Evolutionary conservation across 2,329 filamentous ascomycete species (phyloP).

Genomic region (Didymella keratinophila): DNA sequence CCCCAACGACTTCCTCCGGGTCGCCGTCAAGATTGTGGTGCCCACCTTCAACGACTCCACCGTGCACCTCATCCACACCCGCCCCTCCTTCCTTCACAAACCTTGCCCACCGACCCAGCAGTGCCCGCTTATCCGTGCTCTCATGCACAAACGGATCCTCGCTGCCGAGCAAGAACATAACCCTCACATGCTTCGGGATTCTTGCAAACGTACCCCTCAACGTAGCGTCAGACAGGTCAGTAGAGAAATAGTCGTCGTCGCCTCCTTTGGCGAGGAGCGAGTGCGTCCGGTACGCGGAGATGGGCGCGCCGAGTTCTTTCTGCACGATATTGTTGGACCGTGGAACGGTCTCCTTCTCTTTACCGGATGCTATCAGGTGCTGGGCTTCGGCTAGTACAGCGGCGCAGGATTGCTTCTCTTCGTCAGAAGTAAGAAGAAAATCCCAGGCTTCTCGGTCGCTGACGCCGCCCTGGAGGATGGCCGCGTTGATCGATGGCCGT

Average conservation of each 20-base stretch:
- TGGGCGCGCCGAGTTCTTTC: constrained; percentile 50
- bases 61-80: constrained; percentile 57
- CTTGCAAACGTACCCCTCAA: constrained; percentile 71
- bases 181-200: constrained; percentile 59
- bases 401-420: constrained; percentile 18
- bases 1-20: constrained; percentile 56
- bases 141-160: constrained; percentile 71
- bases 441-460: constrained; percentile 73
- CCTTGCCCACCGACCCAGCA: constrained; percentile 66
- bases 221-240: constrained; percentile 69
- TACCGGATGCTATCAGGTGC: constrained; percentile 64
- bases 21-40: constrained; percentile 61
- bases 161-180: constrained; percentile 71
- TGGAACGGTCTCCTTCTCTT: constrained; percentile 64
- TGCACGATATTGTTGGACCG: constrained; percentile 39
- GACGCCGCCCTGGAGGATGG: constrained; percentile 81
- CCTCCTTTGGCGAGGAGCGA: constrained; percentile 67
- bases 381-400: constrained; percentile 57
- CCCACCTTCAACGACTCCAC: constrained; percentile 59
- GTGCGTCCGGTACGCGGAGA: constrained; percentile 66
- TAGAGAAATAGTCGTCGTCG: constrained; percentile 90
- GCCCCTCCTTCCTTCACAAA: constrained; percentile 56
- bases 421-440: constrained; percentile 47
- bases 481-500: constrained; percentile 70
- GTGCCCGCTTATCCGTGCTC: constrained; percentile 63